Conservation (phyloP, 257 asterid genomes). For the Ballota nigra region DNA sequence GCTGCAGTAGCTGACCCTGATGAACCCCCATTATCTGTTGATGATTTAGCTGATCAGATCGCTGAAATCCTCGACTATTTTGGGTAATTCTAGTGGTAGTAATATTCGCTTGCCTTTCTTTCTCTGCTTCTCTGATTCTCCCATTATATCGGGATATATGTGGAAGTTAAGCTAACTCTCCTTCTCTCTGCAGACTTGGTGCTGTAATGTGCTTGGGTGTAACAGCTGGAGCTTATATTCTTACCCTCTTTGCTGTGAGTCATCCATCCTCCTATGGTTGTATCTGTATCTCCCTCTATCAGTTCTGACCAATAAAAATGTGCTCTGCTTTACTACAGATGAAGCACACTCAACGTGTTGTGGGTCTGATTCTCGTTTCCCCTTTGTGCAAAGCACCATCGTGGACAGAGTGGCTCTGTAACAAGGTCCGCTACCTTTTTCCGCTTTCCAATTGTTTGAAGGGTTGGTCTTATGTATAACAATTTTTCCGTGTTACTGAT, state of each 20-base stretch:
- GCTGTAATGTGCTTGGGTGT: constrained; percentile 95
- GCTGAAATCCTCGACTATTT: constrained; percentile 71
- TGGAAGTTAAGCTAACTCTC: constrained; percentile 19
- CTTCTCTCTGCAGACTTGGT: constrained; percentile 61
- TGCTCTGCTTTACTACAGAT: constrained; percentile 45
- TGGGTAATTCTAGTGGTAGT: constrained; percentile 45
- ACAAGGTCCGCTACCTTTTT: constrained; percentile 56
- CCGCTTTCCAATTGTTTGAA: neutral
- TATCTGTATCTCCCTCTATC: constrained; percentile 17
- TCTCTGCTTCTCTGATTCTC: neutral
- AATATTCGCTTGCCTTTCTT: neutral
- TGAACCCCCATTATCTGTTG: constrained; percentile 52
- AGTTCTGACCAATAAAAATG: constrained; percentile 17
- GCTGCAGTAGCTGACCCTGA: constrained; percentile 54
- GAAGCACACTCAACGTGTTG: constrained; percentile 66
- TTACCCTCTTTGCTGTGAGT: constrained; percentile 92
- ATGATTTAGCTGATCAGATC: constrained; percentile 81
- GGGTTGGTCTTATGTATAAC: too few species aligned
- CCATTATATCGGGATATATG: neutral
- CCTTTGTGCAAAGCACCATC: constrained; percentile 94
- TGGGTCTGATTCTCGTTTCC: constrained; percentile 93
- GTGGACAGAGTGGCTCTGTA: constrained; percentile 96
- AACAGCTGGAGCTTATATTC: constrained; percentile 93
- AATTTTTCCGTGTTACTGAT: too few species aligned
- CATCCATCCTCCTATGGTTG: neutral